Evolutionary conservation across 805 yeast genomes (phyloP).

Genomic region (Ogataea degrootiae): DNA sequence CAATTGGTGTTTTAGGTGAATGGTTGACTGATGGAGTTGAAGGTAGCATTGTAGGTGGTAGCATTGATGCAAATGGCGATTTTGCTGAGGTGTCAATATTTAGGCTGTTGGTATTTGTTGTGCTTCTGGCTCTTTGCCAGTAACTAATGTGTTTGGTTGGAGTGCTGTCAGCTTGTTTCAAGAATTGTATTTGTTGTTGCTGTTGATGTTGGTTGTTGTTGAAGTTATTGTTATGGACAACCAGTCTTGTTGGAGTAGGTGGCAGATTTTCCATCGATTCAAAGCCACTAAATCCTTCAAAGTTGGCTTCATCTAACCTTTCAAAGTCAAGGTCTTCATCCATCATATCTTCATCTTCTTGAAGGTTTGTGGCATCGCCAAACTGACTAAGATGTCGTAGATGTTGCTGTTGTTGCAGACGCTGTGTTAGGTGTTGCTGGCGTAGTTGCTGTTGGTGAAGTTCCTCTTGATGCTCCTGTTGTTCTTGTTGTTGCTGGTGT

Average conservation of each 20-base stretch:
- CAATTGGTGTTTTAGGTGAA: conserved; percentile 29
- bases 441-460: neutral
- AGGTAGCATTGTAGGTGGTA: conserved; percentile 5
- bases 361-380: neutral
- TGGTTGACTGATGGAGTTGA: conserved; percentile 2
- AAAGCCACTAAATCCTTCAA: conserved; percentile 22
- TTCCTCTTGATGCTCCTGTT: neutral
- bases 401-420: neutral
- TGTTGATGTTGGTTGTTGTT: too few relatives aligned
- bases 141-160: conserved; percentile 16
- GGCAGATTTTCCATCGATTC: conserved; percentile 29
- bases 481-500: neutral
- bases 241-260: conserved; percentile 40
- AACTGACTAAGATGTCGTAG: neutral
- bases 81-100: neutral
- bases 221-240: conserved; percentile 5
- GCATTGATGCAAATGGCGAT: conserved; percentile 17
- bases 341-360: conserved; percentile 14
- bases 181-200: too few relatives aligned
- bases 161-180: conserved; percentile 3
- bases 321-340: conserved; percentile 26
- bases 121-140: conserved; percentile 20
- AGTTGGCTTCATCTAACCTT: conserved; percentile 23
- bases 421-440: neutral
- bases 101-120: conserved; percentile 10